These are phyloP conservation scores for Tetrapisispora pingtungensis DNA, from an alignment of 805 yeast genomes.

Conservation along the genomic window DNA sequence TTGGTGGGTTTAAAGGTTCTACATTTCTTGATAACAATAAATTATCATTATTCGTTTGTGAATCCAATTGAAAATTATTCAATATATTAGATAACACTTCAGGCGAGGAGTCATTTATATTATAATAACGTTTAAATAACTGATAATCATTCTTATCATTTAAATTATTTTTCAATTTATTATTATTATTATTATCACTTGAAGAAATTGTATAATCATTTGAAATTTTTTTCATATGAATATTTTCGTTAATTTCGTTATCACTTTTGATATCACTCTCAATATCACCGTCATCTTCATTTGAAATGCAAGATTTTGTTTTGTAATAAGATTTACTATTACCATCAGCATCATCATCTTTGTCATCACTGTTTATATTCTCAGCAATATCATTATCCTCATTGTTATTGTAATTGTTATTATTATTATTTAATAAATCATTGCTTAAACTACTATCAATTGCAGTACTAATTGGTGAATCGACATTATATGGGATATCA, in stretches of 20 bases:
- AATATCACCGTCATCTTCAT: not conserved
- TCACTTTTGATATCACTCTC: too few relatives aligned
- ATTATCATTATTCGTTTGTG: not conserved
- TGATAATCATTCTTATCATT: constrained; percentile 10
- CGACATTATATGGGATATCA: not conserved
- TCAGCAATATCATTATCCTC: too few relatives aligned
- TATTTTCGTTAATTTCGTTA: too few relatives aligned
- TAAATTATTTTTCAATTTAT: not conserved
- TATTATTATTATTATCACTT: not conserved
- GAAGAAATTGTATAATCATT: not conserved
- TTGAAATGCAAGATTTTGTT: not conserved
- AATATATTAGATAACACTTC: constrained; percentile 17
- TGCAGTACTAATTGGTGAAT: constrained; percentile 17
- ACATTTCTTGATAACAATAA: not conserved
- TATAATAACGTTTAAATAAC: constrained; percentile 21
- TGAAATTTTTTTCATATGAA: too few relatives aligned
- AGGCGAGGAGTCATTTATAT: constrained; percentile 17
- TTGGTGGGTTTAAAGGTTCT: constrained; percentile 2
- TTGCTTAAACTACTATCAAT: not conserved
- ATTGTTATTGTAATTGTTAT: not conserved
- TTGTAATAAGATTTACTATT: not conserved
- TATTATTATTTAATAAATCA: too few relatives aligned
- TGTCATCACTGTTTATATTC: too few relatives aligned
- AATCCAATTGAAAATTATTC: constrained; percentile 12
- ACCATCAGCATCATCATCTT: not conserved